Evolutionary conservation across 2,329 filamentous ascomycete species (phyloP).

Genomic region (Talaromyces sp.): DNA sequence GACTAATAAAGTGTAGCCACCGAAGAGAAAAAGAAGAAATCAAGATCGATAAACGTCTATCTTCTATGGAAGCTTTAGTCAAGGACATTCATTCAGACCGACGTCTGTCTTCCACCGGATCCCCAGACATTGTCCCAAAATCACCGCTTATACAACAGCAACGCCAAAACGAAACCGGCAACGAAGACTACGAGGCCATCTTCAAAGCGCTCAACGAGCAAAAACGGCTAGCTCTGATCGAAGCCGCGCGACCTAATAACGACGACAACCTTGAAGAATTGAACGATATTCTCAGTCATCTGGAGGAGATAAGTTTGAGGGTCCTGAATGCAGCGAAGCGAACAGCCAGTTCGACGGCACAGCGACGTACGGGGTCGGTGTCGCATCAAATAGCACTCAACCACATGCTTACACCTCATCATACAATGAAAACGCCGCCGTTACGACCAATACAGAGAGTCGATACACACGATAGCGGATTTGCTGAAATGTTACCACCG

Average conservation of each 20-base stretch:
- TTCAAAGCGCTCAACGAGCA: slow-evolving; percentile 20
- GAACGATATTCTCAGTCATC: slow-evolving; percentile 22
- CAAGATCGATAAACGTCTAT: slow-evolving; percentile 9
- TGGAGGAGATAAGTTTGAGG: slow-evolving; percentile 19
- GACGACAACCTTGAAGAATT: slow-evolving; percentile 20
- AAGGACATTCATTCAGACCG: slow-evolving; percentile 4
- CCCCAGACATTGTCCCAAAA: background rate
- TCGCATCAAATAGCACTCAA: slow-evolving; percentile 13
- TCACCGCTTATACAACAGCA: background rate
- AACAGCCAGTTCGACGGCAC: slow-evolving; percentile 18
- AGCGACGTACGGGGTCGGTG: slow-evolving; percentile 16
- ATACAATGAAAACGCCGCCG: background rate
- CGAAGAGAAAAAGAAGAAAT: slow-evolving; percentile 1
- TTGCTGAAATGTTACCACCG: slow-evolving; percentile 7
- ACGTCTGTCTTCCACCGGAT: background rate
- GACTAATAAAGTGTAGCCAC: background rate
- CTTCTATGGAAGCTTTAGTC: slow-evolving; percentile 12
- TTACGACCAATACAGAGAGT: slow-evolving; percentile 8
- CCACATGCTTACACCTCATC: slow-evolving; percentile 13
- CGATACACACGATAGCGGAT: slow-evolving; percentile 17
- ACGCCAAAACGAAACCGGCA: background rate
- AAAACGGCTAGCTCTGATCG: slow-evolving; percentile 19
- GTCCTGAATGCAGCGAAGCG: slow-evolving; percentile 21
- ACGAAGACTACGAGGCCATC: slow-evolving; percentile 21
- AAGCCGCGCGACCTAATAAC: slow-evolving; percentile 18